Percentiles rank a stretch among this genome's conserved stretches.
Evolutionary conservation across 768 basidiomycete species (phyloP).

Genomic region (Agrocybe praecox): DNA sequence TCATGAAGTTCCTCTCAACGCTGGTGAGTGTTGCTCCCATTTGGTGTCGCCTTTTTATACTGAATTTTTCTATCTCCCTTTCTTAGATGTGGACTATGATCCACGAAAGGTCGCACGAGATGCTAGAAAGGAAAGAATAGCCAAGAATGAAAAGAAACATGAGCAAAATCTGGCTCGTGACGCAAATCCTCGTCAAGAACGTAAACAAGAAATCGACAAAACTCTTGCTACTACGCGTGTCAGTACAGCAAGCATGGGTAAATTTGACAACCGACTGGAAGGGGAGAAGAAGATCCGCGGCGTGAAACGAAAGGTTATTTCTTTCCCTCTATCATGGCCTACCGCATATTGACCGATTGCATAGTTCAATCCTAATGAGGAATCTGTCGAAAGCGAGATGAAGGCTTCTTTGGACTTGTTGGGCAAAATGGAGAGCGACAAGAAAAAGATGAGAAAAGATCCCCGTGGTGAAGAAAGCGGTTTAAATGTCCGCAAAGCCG

Average conservation of each 20-base stretch:
- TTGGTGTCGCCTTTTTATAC: too few relatives aligned
- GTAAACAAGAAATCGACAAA: constrained; percentile 75
- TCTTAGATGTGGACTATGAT: constrained; percentile 74
- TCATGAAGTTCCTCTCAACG: constrained; percentile 84
- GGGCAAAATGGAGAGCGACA: constrained; percentile 71
- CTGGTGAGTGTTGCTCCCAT: constrained; percentile 57
- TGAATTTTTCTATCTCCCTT: too few relatives aligned
- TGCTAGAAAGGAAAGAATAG: constrained; percentile 78
- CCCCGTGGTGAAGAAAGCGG: constrained; percentile 52
- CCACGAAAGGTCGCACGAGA: constrained; percentile 74
- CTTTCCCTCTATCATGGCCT: not conserved
- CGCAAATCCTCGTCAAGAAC: constrained; percentile 40
- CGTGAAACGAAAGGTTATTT: constrained; percentile 86
- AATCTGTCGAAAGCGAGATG: constrained; percentile 65
- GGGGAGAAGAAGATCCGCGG: constrained; percentile 90
- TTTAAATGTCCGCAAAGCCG: constrained; percentile 88
- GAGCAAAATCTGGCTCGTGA: constrained; percentile 72
- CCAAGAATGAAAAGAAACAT: constrained; percentile 84
- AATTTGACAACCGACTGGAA: constrained; percentile 87
- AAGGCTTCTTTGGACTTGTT: constrained; percentile 75
- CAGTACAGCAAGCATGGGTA: constrained; percentile 95
- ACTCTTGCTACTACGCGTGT: constrained; percentile 74
- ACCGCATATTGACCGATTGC: not conserved
- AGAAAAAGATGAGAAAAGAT: constrained; percentile 60
- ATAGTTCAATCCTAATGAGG: constrained; percentile 87